These are phyloP conservation scores for Wickerhamiella azymoides DNA, from an alignment of 805 yeast genomes.

Conservation along the genomic window DNA sequence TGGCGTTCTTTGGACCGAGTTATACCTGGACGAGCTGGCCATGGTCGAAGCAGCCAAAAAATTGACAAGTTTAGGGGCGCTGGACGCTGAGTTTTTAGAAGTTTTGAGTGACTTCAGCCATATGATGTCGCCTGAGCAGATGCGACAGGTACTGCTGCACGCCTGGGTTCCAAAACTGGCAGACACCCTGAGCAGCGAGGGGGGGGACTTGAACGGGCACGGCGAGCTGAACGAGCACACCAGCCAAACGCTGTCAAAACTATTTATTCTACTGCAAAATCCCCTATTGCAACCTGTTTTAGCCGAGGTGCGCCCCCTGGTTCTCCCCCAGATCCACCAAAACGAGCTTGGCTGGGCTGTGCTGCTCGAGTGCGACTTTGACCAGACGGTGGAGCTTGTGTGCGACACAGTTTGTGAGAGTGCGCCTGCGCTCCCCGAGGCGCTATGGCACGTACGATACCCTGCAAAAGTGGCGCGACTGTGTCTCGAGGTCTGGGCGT, in stretches of 20 bases:
- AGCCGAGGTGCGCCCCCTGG: not conserved
- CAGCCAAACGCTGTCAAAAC: not conserved
- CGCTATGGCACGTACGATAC: not conserved
- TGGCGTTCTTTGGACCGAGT: not conserved
- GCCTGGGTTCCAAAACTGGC: constrained; percentile 2
- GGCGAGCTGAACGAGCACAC: too few species aligned
- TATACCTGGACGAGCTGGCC: constrained; percentile 6
- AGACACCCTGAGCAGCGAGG: not conserved
- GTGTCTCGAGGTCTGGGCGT: constrained; percentile 5
- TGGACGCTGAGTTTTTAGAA: not conserved
- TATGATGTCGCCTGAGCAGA: not conserved
- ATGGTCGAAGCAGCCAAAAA: not conserved
- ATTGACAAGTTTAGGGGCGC: not conserved
- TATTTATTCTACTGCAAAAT: not conserved
- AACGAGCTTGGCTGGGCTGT: not conserved
- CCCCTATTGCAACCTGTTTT: not conserved
- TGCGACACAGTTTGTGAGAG: not conserved
- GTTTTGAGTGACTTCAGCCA: not conserved
- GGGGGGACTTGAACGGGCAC: not conserved
- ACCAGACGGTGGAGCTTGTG: not conserved
- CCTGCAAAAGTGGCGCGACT: not conserved
- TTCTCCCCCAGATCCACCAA: not conserved
- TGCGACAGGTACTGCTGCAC: not conserved
- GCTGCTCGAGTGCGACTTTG: not conserved
- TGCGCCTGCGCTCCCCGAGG: not conserved